Evolutionary conservation across 345 rosid species (phyloP).

Genomic region (Ricinus communis): DNA sequence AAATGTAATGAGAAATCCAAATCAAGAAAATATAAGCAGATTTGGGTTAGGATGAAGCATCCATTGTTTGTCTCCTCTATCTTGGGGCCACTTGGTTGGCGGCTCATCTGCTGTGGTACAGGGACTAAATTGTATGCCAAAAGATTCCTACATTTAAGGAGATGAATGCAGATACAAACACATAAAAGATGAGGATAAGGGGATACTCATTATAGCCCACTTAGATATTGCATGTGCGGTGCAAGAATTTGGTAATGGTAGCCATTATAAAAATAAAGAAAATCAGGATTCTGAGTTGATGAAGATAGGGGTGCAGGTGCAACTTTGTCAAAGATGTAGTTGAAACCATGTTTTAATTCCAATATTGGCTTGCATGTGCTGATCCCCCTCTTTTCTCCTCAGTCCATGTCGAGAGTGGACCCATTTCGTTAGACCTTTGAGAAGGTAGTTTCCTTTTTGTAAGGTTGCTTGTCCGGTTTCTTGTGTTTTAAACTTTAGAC

Average conservation of each 20-base stretch:
- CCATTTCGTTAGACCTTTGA: background rate
- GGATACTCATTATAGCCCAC: background rate
- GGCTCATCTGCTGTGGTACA: background rate
- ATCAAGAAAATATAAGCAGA: too few species aligned
- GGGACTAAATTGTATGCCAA: background rate
- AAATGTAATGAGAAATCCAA: too few species aligned
- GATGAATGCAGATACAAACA: background rate
- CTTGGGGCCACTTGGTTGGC: background rate
- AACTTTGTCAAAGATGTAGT: conserved; percentile 19
- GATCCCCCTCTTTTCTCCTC: conserved; percentile 1
- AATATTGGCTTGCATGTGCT: conserved; percentile 34
- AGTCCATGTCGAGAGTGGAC: conserved; percentile 14
- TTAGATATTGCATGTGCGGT: conserved; percentile 1
- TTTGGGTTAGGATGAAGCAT: too few species aligned
- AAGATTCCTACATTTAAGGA: background rate
- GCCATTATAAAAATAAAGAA: background rate
- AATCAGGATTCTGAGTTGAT: background rate
- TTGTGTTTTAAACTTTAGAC: background rate
- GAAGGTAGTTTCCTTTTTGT: background rate
- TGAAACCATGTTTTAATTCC: background rate
- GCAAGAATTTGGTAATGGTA: background rate
- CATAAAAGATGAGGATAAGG: background rate
- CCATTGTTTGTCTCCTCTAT: too few species aligned
- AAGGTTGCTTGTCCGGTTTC: background rate
- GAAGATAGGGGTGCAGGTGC: background rate